Base-by-base conservation (phyloP, 805 yeast genomes). In the Hanseniaspora mollemarum region DNA sequence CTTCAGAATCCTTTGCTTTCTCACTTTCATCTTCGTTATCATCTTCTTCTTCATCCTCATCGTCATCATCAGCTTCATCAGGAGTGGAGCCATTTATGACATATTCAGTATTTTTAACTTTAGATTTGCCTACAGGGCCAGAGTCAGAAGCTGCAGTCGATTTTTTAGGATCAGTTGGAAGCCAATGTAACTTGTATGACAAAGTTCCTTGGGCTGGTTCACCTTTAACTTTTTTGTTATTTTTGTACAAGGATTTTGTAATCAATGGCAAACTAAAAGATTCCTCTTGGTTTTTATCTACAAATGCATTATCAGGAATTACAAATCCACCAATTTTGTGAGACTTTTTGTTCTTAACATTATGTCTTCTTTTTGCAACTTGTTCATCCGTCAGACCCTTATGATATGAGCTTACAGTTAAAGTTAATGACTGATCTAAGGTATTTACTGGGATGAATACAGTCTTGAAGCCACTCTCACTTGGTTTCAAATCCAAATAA, bases 101-200 rank as follows among this genome's bases (percentile, higher is more conserved):
- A 55, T 64, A 64, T 70, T 72, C 70, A 53, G 66, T 64, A 31
- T 69, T 55, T 29, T 82, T 84, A 58, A 78, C 80, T 53, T 75
- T 74, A 48, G 82, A 58, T 37, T 68, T 39, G 25, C 43, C 38
- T 19, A 28, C 43, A 19, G n/a, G 67, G 54, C 87, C 88, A 49
- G 74, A 67, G 54, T 87, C 88, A 49, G 74, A 79, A 19, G 78
- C 56, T 55, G 72, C 71, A 46, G 72, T 68, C 41, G 70, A 70
- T 22, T 73, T 58, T 43, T 67, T 70, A 2, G 63, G 39, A 29
- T 59, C 60, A 7, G 67, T 38, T 2, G 62, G 51, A 12, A 48
- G 22, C 51, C 51, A 48, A n/a, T 48, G 51, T 3, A 48, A 4
- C 15, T 31, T 48, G 22, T 40, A 48, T 6, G 45, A 29, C 13